A percentile compares a stretch with the other conserved stretches of the same genome.
Conservation (phyloP, 306 rosid genomes). For the Rubus idaeus region DNA sequence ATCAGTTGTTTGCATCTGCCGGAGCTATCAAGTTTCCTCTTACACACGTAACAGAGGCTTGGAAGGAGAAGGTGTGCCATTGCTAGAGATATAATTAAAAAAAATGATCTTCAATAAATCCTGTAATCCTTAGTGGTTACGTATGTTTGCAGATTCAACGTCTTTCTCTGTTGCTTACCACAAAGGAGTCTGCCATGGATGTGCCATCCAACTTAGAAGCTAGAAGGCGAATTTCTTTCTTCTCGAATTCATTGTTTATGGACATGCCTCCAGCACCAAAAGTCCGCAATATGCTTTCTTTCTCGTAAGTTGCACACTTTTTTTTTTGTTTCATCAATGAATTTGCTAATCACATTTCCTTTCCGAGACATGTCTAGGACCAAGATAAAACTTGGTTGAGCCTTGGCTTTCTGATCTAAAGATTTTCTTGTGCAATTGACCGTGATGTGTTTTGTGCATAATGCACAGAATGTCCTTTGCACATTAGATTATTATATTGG, state of each 20-base stretch:
- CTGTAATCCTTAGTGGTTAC: not conserved
- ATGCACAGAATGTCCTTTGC: not conserved
- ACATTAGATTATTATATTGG: not conserved
- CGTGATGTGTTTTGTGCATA: not conserved
- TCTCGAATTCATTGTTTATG: conserved; percentile 95
- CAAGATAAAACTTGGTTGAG: not conserved
- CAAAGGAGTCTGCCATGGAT: conserved; percentile 99
- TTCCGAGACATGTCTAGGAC: too few relatives aligned
- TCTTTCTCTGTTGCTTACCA: conserved; percentile 72
- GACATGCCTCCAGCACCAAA: conserved; percentile 94
- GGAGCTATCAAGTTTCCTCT: conserved; percentile 95
- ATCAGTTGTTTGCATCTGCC: conserved; percentile 90
- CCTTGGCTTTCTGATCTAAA: not conserved
- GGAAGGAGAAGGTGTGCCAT: conserved; percentile 83
- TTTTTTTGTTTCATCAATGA: not conserved
- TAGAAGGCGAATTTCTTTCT: conserved; percentile 88
- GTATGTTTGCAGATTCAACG: conserved; percentile 66
- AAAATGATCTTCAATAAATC: not conserved
- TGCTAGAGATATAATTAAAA: conserved; percentile 1
- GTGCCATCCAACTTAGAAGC: conserved; percentile 98
- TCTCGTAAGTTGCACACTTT: conserved; percentile 68
- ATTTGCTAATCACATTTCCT: too few relatives aligned
- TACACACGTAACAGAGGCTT: conserved; percentile 63
- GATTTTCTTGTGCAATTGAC: not conserved
- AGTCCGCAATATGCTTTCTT: conserved; percentile 98